Conservation (phyloP, 495 filamentous ascomycete genomes). For the Penicillium coprophilum region DNA sequence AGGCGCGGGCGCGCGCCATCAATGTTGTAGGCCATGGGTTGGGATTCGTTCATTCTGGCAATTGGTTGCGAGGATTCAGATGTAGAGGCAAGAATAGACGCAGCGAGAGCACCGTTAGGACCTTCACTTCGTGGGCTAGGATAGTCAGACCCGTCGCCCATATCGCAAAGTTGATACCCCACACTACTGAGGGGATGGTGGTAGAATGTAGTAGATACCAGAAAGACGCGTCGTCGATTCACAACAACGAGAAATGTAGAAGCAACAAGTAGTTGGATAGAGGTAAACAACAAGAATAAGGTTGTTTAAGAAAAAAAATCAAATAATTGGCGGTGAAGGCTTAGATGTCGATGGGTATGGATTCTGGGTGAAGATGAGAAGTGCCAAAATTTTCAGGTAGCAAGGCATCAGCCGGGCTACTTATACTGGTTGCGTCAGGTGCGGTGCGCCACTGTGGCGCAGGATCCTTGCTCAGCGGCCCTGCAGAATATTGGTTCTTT, state of each 20-base stretch:
- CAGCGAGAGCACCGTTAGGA: constrained; percentile 38
- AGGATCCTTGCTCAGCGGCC: not conserved
- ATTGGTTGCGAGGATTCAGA: constrained; percentile 38
- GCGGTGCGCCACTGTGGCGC: constrained; percentile 17
- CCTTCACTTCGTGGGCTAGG: constrained; percentile 54
- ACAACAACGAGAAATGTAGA: constrained; percentile 9
- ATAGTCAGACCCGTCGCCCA: constrained; percentile 54
- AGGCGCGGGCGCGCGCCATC: constrained; percentile 47
- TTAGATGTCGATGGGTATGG: constrained; percentile 4
- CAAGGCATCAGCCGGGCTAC: constrained; percentile 27
- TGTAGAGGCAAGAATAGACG: constrained; percentile 41
- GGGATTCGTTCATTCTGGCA: constrained; percentile 46
- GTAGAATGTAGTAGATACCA: constrained; percentile 29
- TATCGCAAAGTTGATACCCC: constrained; percentile 39
- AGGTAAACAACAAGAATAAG: not conserved
- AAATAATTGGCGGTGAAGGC: constrained; percentile 14
- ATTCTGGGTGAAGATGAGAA: constrained; percentile 16
- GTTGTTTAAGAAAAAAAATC: constrained; percentile 4
- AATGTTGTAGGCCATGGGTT: constrained; percentile 34
- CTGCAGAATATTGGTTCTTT: constrained; percentile 11
- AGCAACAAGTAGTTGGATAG: constrained; percentile 2
- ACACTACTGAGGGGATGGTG: constrained; percentile 32
- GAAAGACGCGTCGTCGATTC: constrained; percentile 26
- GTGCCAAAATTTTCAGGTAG: constrained; percentile 40
- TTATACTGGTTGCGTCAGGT: constrained; percentile 16